These are phyloP conservation scores for Pseudogymnoascus sp. DNA, from an alignment of 2,329 filamentous ascomycete species.

Conservation along the genomic window DNA sequence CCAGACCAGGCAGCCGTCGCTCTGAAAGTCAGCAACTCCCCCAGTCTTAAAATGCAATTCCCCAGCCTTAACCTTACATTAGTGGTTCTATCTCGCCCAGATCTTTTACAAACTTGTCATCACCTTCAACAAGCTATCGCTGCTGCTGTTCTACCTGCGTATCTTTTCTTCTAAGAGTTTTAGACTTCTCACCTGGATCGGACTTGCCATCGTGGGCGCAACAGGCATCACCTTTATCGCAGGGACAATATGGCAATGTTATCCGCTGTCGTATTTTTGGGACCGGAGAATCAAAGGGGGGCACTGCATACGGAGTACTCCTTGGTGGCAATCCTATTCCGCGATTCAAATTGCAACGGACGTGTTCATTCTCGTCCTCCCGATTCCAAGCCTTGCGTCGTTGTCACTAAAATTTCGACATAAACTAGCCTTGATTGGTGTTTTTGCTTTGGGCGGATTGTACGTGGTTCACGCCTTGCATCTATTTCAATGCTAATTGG, in stretches of 20 bases:
- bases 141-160: slow-evolving; percentile 36
- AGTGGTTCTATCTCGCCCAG: slow-evolving; percentile 27
- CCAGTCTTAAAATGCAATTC: not conserved
- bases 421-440: slow-evolving; percentile 35
- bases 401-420: slow-evolving; percentile 33
- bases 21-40: too few relatives aligned
- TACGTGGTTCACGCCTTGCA: slow-evolving; percentile 17
- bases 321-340: slow-evolving; percentile 33
- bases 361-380: slow-evolving; percentile 35
- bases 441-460: slow-evolving; percentile 38
- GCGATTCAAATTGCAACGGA: slow-evolving; percentile 36
- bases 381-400: slow-evolving; percentile 30
- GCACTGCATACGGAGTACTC: slow-evolving; percentile 33
- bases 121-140: slow-evolving; percentile 33
- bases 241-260: slow-evolving; percentile 31
- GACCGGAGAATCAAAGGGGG: slow-evolving; percentile 30
- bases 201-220: slow-evolving; percentile 26
- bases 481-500: not conserved
- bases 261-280: slow-evolving; percentile 35
- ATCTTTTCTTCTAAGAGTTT: slow-evolving; percentile 32
- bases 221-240: slow-evolving; percentile 29
- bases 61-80: slow-evolving; percentile 15
- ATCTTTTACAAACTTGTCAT: slow-evolving; percentile 34
- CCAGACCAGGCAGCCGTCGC: not conserved
- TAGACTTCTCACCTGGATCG: slow-evolving; percentile 27